Evolutionary conservation across 2,329 filamentous ascomycete species (phyloP), one percentile per base, ranked within the genome.

Genomic region (Fusarium sp.): DNA sequence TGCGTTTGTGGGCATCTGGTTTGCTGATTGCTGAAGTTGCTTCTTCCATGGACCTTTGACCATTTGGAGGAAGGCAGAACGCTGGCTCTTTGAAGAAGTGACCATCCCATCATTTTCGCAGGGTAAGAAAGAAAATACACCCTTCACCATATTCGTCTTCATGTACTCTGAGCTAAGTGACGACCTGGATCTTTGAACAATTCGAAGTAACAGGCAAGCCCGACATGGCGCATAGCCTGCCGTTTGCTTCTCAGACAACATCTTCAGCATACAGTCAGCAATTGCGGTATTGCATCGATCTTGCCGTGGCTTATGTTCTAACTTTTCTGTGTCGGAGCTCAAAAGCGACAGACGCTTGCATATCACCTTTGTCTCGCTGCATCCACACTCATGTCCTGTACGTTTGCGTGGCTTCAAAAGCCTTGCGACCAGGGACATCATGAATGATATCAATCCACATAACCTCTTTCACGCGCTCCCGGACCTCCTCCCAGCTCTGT

Each of bases 401-500:
- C 3, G 6, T 8, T 18, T 52, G 46, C 6, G 46, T 15, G 15
- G 40, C 55, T 18, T 66, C 42, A 52, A 65, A 71, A 4, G 52
- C 60, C 33, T 50, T 30, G 1, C 52, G 26, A 6, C 77, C 77
- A 11, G 64, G 38, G 0, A 13, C 8, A n/a, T 78, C 74, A 35
- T 79, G 77, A 2, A 76, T 54, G 12, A 60, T 18, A 26, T 77
- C 64, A 50, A 78, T 70, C 77, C 77, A 78, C 68, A 79, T 72
- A 23, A 78, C 32, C 6, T 70, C 60, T 12, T 48, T 69, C 15
- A 74, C 61, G 3, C 63, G 60, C 14, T 45, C 55, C n/a, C 69
- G 60, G 4, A 75, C 75, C n/a, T 77, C 67, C 2, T 54, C 38
- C 77, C 77, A 79, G 1, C 64, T 61, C 41, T 68, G 56, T 1